Evolutionary conservation across 176 grass and related monocot genomes (phyloP), one percentile per base, ranked within the genome.

Genomic region (Melocanna baccifera): DNA sequence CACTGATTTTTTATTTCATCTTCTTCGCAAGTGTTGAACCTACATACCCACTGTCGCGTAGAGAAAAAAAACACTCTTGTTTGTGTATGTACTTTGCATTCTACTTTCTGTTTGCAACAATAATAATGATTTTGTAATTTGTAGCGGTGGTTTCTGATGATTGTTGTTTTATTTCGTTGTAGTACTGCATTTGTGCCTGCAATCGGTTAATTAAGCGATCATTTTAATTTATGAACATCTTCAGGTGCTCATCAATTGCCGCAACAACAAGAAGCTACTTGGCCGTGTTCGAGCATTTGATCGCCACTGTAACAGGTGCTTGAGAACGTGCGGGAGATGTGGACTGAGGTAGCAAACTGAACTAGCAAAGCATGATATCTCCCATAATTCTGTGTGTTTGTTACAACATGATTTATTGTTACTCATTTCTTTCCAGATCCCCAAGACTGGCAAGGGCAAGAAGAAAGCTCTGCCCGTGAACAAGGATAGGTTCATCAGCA

Each of bases 291-390:
- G 93, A 59, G 93, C 93, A 29, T 95, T 95, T 84, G 90, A 95
- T 90, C 85, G 93, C 23, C 90, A 90, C 78, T 95, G 93, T 71
- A 95, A 95, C 85, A 92, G 93, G 93, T 95, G 57, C 84, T 95
- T 4, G 93, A 95, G 77, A 95, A 90, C 23, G 88, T 95, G 29
- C 74, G 83, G 32, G 93, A 92, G 77, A 95, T 95, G 93, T 95
- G 93, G 93, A 92, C 90, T 15, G 93, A 92, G 93, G 93, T 92
- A 90, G 46, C 7, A 1, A 79, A 52, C 51, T 64, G 46, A 71
- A 42, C 48, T 69, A 61, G 7, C 25, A 36, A 57, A 76, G 22
- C 12, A 4, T 82, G 36, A 75, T 47, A 34, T 25, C 26, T 48
- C 7, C 45, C n/a, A 62, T 8, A 2, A 65, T 4, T 11, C 9